Evolutionary conservation across 257 asterid genomes (phyloP), one percentile per base, ranked within the genome.

Genomic region (Lavandula angustifolia): DNA sequence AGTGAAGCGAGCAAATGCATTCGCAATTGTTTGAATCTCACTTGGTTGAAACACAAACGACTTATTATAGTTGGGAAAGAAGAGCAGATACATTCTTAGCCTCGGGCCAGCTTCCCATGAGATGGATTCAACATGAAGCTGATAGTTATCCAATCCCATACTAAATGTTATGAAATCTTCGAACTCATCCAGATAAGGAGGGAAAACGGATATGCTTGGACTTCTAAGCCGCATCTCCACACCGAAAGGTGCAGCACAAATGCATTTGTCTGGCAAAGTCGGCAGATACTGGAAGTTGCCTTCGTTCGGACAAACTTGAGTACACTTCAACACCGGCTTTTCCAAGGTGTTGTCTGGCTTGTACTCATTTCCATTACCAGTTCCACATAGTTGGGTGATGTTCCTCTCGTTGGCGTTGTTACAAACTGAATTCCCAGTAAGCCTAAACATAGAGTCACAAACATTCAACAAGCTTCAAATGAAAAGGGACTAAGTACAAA

Each of bases 241-340:
- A 18, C 86, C 86, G 47, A 83, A 83, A 48, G 89, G 89, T 17
- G 82, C 82, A 0, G 82, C 84, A 66, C 86, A 83, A 35, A 75
- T 44, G 79, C 89, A 83, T 9, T 38, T 16, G 60, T 63, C 50
- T 0, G 73, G 81, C 62, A 83, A 50, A 63, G 80, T 46, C 37
- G 84, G 86, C 60, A 76, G 72, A 50, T 73, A 70, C 68, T 62
- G 43, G 7, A 33, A 80, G 75, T 43, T 1, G 12, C 32, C 6
- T 2, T n/a, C 9, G 53, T 5, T 31, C 9, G 77, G 70, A 73
- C 89, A 83, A 62, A 72, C 46, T 7, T 66, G 61, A 40, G 76
- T 18, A 63, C 89, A 83, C 34, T 52, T 68, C 32, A 62, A 7
- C 14, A 4, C 38, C 4, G 86, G 77, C 34, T 71, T 76, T 49